Evolutionary conservation across 1,139 yeast genomes (phyloP), one percentile per base, ranked within the genome.

Genomic region (Saccharomyces hybrid): DNA sequence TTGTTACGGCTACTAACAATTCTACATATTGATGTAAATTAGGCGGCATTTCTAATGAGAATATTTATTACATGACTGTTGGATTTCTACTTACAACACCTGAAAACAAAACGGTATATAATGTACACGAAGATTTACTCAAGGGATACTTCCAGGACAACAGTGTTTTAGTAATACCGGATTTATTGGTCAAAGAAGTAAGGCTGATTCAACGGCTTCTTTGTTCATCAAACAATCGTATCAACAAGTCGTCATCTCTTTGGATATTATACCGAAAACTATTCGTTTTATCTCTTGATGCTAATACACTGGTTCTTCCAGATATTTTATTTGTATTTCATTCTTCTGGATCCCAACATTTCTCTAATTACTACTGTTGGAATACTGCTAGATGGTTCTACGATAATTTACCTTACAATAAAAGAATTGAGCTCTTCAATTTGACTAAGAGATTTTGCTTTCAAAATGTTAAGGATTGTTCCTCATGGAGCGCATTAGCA

Each of bases 341-440:
- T 11, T 38, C 44, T 38, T 38, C 75, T 1, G 74, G 70, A 0
- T 55, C 57, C 13, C 51, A 62, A 3, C 82, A 78, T 60, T 68
- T 70, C 11, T 67, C 77, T 2, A 78, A 76, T 55, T 78, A 77
- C 56, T 77, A 78, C 54, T 73, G 79, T 1, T 73, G 78, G 73
- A 69, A 70, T 50, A 67, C 71, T 16, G 52, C 71, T n/a, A 60
- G 74, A 29, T 76, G 75, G 66, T 56, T 70, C 19, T 59, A 66
- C 41, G 70, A 67, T 60, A 38, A 54, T 25, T 38, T 54, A 25
- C 11, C 56, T n/a, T 27, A 14, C 1, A 16, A 51, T 7, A 52
- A 54, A 4, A 61, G 57, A 47, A 23, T n/a, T 0, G 42, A 32
- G 5, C 53, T 67, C 1, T 54, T 63, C 14, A 51, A 55, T 1